phyloP scores from a whole-genome alignment of 768 basidiomycete species.

The Thelephora ganbajun region DNA sequence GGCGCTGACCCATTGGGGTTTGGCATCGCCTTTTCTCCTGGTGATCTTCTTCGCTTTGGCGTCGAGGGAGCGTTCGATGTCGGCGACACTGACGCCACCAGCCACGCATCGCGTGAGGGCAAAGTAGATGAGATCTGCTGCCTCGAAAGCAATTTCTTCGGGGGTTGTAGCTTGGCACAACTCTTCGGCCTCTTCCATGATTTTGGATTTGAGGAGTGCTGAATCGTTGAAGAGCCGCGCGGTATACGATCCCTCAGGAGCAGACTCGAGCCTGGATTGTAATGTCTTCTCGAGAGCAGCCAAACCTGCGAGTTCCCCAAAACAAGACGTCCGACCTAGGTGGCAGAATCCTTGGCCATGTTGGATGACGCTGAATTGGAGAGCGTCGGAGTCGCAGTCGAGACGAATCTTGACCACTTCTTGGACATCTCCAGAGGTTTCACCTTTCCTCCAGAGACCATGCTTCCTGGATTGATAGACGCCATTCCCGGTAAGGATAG shows the following conservation, averaged over 20 bases:
- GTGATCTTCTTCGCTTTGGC: slow-evolving; percentile 77
- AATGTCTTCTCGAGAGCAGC: slow-evolving; percentile 73
- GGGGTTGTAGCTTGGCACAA: slow-evolving; percentile 70
- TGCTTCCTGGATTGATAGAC: slow-evolving; percentile 95
- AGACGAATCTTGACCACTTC: slow-evolving; percentile 66
- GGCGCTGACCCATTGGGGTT: slow-evolving; percentile 52
- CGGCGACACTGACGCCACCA: slow-evolving; percentile 66
- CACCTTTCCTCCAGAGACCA: slow-evolving; percentile 94
- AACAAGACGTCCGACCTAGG: slow-evolving; percentile 77
- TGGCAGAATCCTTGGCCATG: slow-evolving; percentile 92
- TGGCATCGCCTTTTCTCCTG: slow-evolving; percentile 82
- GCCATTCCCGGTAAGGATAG: slow-evolving; percentile 79
- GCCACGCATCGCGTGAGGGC: slow-evolving; percentile 73
- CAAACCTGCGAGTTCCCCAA: slow-evolving; percentile 64
- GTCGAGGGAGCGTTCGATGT: slow-evolving; percentile 78
- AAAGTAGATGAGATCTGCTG: slow-evolving; percentile 92
- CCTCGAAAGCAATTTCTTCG: slow-evolving; percentile 86
- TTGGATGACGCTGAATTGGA: slow-evolving; percentile 85
- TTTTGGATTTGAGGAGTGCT: slow-evolving; percentile 77
- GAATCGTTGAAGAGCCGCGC: slow-evolving; percentile 72
- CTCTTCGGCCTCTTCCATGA: slow-evolving; percentile 97
- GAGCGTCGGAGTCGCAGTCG: slow-evolving; percentile 88
- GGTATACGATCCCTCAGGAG: slow-evolving; percentile 90
- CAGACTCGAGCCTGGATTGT: slow-evolving; percentile 49
- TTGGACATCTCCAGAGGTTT: slow-evolving; percentile 90